These are phyloP conservation scores for Xerocomus potaroensis DNA, from an alignment of 768 basidiomycete genomes.

Conservation along the genomic window DNA sequence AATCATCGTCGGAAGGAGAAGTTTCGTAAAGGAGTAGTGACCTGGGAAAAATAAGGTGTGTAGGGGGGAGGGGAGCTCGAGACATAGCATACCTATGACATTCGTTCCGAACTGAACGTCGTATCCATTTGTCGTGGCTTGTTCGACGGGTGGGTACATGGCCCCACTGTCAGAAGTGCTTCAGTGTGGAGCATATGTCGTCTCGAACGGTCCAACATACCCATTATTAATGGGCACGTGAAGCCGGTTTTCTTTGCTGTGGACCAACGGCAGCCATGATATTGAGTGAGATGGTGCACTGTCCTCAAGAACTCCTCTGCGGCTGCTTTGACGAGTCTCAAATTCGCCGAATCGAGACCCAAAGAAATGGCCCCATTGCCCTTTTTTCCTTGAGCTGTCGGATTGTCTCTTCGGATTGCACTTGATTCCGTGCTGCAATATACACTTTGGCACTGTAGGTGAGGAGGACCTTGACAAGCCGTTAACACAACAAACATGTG, in stretches of 20 bases:
- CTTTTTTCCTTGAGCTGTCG: slow-evolving; percentile 26
- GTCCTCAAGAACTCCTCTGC: slow-evolving; percentile 32
- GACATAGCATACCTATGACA: slow-evolving; percentile 35
- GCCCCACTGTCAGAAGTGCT: slow-evolving; percentile 37
- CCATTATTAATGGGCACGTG: slow-evolving; percentile 50
- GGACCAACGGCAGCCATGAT: background rate
- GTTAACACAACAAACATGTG: no score
- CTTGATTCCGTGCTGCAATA: slow-evolving; percentile 27
- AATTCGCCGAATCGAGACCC: slow-evolving; percentile 35
- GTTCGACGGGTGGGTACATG: slow-evolving; percentile 40
- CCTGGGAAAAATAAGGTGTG: slow-evolving; percentile 31
- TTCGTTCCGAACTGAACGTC: slow-evolving; percentile 59
- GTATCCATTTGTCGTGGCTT: slow-evolving; percentile 44
- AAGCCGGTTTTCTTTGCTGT: slow-evolving; percentile 41
- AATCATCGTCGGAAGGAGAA: slow-evolving; percentile 46
- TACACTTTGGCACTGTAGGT: slow-evolving; percentile 34
- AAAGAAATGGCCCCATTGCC: slow-evolving; percentile 33
- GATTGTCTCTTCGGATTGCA: slow-evolving; percentile 28
- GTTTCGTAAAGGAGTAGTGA: slow-evolving; percentile 55
- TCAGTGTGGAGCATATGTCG: background rate
- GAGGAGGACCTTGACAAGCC: slow-evolving; percentile 27
- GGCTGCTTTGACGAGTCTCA: slow-evolving; percentile 31
- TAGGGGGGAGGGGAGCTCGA: background rate
- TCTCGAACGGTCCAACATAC: slow-evolving; percentile 27
- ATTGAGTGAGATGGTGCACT: background rate